Percentiles rank a stretch among this genome's conserved stretches.
Conservation (phyloP, 106 monocot genomes). For the Chionographis japonica region DNA sequence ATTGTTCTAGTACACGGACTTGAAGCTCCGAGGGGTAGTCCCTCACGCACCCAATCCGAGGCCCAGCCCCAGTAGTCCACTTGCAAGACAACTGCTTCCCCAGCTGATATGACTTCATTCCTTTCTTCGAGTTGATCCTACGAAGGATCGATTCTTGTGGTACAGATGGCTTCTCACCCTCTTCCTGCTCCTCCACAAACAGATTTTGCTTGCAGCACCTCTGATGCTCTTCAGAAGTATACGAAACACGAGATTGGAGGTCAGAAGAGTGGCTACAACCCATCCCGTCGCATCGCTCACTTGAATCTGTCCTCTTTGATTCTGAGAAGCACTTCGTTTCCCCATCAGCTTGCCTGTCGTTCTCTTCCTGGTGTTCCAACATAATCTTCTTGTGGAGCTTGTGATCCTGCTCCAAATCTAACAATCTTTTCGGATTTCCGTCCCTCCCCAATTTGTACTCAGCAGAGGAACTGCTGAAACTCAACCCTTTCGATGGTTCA, state of each 20-base stretch:
- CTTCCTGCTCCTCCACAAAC: slow-evolving; percentile 27
- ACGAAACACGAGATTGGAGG: neutral
- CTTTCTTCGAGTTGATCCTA: slow-evolving; percentile 58
- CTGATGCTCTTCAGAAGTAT: neutral
- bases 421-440: neutral
- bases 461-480: neutral
- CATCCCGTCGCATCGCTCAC: neutral
- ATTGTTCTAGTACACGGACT: slow-evolving; percentile 47
- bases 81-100: slow-evolving; percentile 59
- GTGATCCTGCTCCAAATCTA: neutral
- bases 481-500: neutral
- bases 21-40: slow-evolving; percentile 72
- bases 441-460: neutral
- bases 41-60: slow-evolving; percentile 70
- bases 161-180: slow-evolving; percentile 12
- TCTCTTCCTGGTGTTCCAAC: neutral
- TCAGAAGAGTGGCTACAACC: neutral
- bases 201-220: slow-evolving; percentile 44
- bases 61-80: slow-evolving; percentile 83
- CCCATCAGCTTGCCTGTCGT: slow-evolving; percentile 3
- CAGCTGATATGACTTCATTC: slow-evolving; percentile 44
- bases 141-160: slow-evolving; percentile 43
- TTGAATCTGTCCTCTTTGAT: neutral
- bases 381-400: neutral
- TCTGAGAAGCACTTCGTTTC: neutral